Base-by-base conservation (phyloP, 208 protist species). In the Trypanosoma platydactyli region DNA sequence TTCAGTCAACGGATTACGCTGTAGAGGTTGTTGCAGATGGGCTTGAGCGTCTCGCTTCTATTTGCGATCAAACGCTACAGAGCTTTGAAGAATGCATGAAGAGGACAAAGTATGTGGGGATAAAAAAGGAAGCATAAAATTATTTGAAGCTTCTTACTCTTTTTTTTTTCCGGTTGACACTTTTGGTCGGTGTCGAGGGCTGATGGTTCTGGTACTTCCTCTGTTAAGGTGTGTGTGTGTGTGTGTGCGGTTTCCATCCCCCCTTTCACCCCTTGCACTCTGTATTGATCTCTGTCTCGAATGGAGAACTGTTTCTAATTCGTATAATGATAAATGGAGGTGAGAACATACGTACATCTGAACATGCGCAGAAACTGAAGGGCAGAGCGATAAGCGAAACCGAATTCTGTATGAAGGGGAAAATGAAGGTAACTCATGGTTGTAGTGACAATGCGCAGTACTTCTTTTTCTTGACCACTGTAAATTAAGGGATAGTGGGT, bases 1-100 rank as follows among this genome's bases (percentile, higher is more conserved):
- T 97, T 45, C 88, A 94, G 68, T 83, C 86, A 9, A 87, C 77
- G 16, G 89, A 93, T 66, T 97, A 95, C 80, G 89, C 88, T 29
- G 89, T 95, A 40, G 89, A 95, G 57, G 86, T 78, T 9, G 85
- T 97, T 4, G 83, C 81, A 0, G 77, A 75, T 22, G 92, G 88
- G 1, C 70, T 97, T 45, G 84, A 95, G 64, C 77, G 84, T 16
- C 65, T 97, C 16, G 92, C 89, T 13, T 67, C 61, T 20, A 79
- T 97, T 20, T 97, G 89, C 56, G 88, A 95, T 38, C 73, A 92
- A 33, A 85, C 88, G 1, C 45, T 90, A 29, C 69, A 72, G 18
- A 89, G 68, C 65, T 96, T 96, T 55, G 78, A 96, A 46, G 79
- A 72, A 27, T 81, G 77, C 71, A 85, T 92, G 76, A 51, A 78